phyloP scores from a whole-genome alignment of 192 early-diverging fungal species.

The Ramicandelaber brevisporus region DNA sequence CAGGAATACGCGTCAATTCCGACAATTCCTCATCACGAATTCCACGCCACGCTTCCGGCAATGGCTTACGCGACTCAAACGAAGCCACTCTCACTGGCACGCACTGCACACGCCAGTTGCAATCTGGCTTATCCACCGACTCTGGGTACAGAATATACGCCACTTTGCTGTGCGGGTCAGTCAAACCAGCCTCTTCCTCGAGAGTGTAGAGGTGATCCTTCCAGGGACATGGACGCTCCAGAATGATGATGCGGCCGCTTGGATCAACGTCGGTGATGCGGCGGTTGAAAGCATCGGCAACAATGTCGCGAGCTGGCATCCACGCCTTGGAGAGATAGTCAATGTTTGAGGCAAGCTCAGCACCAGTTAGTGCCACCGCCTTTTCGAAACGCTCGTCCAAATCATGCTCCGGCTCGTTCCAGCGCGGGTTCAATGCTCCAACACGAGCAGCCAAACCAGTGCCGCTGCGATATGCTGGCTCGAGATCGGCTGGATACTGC shows the following conservation, averaged over 20 bases:
- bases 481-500: slow-evolving; percentile 53
- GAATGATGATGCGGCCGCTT: slow-evolving; percentile 53
- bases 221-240: slow-evolving; percentile 77
- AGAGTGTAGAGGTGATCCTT: slow-evolving; percentile 65
- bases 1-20: slow-evolving; percentile 41
- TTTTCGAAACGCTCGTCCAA: slow-evolving; percentile 39
- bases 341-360: slow-evolving; percentile 42
- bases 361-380: slow-evolving; percentile 49
- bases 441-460: slow-evolving; percentile 68
- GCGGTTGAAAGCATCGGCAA: slow-evolving; percentile 35
- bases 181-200: slow-evolving; percentile 26
- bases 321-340: slow-evolving; percentile 46
- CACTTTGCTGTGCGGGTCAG: slow-evolving; percentile 17
- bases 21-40: slow-evolving; percentile 63
- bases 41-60: slow-evolving; percentile 57
- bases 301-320: slow-evolving; percentile 72
- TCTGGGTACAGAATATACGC: slow-evolving; percentile 63
- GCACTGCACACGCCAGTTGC: slow-evolving; percentile 61
- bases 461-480: slow-evolving; percentile 54
- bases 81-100: slow-evolving; percentile 24
- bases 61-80: slow-evolving; percentile 44
- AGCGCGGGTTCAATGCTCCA: slow-evolving; percentile 71
- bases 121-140: slow-evolving; percentile 16
- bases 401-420: slow-evolving; percentile 66
- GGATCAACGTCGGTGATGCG: slow-evolving; percentile 27